Conservation (phyloP, 306 rosid genomes). For the Leucaena leucocephala region DNA sequence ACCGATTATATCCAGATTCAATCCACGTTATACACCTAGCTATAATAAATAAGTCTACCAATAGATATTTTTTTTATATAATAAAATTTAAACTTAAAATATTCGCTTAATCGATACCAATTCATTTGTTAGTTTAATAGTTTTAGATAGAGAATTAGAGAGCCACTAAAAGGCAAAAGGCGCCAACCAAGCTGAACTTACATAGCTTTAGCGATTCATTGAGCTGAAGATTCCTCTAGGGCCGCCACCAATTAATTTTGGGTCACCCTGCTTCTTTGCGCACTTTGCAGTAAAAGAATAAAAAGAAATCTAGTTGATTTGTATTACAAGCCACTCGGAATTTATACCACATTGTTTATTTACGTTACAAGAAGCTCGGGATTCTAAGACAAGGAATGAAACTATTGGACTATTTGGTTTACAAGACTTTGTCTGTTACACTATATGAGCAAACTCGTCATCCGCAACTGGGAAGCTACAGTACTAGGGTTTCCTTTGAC, state of each 20-base stretch:
- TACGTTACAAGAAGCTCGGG: background rate
- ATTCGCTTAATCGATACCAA: too few relatives aligned
- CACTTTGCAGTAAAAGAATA: background rate
- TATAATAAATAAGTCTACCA: too few relatives aligned
- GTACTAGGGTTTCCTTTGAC: slow-evolving; percentile 41
- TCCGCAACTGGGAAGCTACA: slow-evolving; percentile 55
- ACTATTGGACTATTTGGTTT: background rate
- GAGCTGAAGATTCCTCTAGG: slow-evolving; percentile 6
- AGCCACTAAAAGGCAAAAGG: background rate
- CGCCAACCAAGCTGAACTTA: background rate
- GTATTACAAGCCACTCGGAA: background rate
- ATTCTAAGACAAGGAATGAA: background rate
- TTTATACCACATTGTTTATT: background rate
- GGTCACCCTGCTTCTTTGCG: slow-evolving; percentile 1
- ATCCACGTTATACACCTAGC: too few relatives aligned
- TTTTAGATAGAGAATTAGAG: background rate
- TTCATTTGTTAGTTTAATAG: too few relatives aligned
- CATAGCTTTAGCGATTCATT: background rate
- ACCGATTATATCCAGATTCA: too few relatives aligned
- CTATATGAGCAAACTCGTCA: slow-evolving; percentile 27
- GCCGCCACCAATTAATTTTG: slow-evolving; percentile 8
- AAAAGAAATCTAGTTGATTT: slow-evolving; percentile 3
- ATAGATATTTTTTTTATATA: too few relatives aligned
- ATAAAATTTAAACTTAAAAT: too few relatives aligned
- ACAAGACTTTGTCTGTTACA: slow-evolving; percentile 24